Evolutionary conservation across 2,329 filamentous ascomycete genomes (phyloP), one percentile per base, ranked within the genome.

Genomic region (Metarhizium brunneum): DNA sequence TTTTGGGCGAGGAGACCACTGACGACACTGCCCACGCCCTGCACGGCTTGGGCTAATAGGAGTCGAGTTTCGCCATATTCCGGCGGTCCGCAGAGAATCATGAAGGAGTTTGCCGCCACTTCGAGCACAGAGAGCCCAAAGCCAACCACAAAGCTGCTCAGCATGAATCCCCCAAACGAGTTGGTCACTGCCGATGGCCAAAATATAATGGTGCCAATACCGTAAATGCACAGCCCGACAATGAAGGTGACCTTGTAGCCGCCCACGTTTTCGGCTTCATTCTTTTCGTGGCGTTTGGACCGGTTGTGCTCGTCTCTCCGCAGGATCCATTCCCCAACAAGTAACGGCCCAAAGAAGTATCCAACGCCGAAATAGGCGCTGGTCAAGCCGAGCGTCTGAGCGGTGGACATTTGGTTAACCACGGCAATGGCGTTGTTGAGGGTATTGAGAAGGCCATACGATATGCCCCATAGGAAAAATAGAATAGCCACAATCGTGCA

Each of bases 381-480:
- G 25, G 86, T 87, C 43, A 90, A 77, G 1, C 84, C 85, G 3
- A 90, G 72, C 0, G 80, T 85, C 67, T 90, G 78, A 6, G 81
- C 77, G 0, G 76, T 69, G 1, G 76, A 80, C 76, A 87, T 85
- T 25, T 79, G 64, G 14, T 85, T 79, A 6, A 90, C 79, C 13
- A 70, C 65, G 40, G 86, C 82, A 53, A 90, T 85, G 29, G 83
- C 83, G 20, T 78, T 79, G 66, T 95, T 95, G 32, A 96, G 79
- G 0, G 86, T 87, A 64, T 94, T 90, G 6, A 96, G 76, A 2
- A 96, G 78, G 0, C 92, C 92, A 63, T 96, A 96, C 0, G 90
- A 91, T 56, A 96, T 87, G 0, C 92, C 92, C 91, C 90, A 95
- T 2, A 96, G 74, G 60, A 95, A 84, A 71, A 96, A 95, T 0